A percentile compares a stretch with the other conserved stretches of the same genome.
phyloP scores from a whole-genome alignment of 192 early-diverging fungal genomes.

The Neocallimastix lanati region DNA sequence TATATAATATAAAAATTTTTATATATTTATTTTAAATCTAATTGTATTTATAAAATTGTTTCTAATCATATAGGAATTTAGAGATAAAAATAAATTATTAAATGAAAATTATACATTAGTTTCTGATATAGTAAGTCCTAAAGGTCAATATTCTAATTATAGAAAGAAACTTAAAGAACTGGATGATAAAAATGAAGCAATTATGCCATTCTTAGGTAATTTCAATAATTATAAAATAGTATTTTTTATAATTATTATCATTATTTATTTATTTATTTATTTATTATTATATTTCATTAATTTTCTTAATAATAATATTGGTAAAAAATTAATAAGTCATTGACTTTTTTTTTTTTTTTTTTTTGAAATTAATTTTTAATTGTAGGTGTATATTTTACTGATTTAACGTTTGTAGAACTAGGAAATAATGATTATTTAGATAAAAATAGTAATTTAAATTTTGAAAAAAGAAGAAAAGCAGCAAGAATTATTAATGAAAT shows the following conservation, averaged over 20 bases:
- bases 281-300: too few species aligned
- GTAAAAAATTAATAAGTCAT: too few species aligned
- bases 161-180: slow-evolving; percentile 29
- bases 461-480: slow-evolving; percentile 36
- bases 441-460: slow-evolving; percentile 28
- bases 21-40: too few species aligned
- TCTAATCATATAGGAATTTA: neutral
- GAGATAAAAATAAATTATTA: neutral
- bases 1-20: too few species aligned
- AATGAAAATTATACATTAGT: slow-evolving; percentile 3
- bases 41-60: too few species aligned
- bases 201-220: slow-evolving; percentile 29
- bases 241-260: too few species aligned
- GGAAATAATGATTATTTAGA: slow-evolving; percentile 30
- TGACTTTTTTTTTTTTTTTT: too few species aligned
- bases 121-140: slow-evolving; percentile 21
- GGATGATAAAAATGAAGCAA: slow-evolving; percentile 9
- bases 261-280: too few species aligned
- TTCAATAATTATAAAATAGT: too few species aligned
- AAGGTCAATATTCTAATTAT: slow-evolving; percentile 35
- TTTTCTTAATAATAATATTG: too few species aligned
- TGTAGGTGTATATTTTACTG: slow-evolving; percentile 36
- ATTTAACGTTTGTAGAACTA: slow-evolving; percentile 31
- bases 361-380: too few species aligned
- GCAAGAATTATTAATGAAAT: slow-evolving; percentile 20